Evolutionary conservation across 225 moss, liverwort and hornwort genomes (phyloP), one percentile per base, ranked within the genome.

Genomic region (Polytrichum commune): DNA sequence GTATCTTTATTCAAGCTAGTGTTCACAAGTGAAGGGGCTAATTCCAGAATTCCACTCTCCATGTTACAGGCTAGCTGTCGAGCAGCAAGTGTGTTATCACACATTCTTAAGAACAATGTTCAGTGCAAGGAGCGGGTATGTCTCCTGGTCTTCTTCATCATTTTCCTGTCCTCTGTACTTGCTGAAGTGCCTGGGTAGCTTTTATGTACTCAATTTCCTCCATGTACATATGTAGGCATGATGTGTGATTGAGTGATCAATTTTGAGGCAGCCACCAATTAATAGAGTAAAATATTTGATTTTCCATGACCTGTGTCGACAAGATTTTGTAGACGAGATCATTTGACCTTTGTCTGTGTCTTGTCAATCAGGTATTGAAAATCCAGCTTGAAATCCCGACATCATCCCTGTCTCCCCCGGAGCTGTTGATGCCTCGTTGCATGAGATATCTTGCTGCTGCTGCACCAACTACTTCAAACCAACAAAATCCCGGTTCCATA

Each of bases 371-470:
- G 97, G 92, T 98, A 53, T 75, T 98, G 71, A 83, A 85, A 74
- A 98, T 95, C 77, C 97, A 91, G 28, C 92, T 98, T 28, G 89
- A 90, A 81, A 98, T 86, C 65, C 78, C 89, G 8, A 64, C 81
- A 62, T 92, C 97, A 65, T 89, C 88, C 20, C 57, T 83, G 65
- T 82, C 91, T 35, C 87, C 91, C 24, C 55, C 90, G 60, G 95
- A 93, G 82, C 87, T 91, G 76, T 75, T 98, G 84, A 93, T 98
- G 97, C 97, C 94, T 38, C 91, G 90, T 72, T 95, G 95, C 35
- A 82, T 98, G 78, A 91, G 93, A 71, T 95, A 95, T 79, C 95
- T 98, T 27, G 93, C 97, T 58, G 97, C 94, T 18, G 90, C 91
- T 74, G 89, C 87, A 63, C 90, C 95, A 63, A 76, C 84, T 20